Base-by-base conservation (phyloP, 169 alveolate genomes). In the Babesia sp. region DNA sequence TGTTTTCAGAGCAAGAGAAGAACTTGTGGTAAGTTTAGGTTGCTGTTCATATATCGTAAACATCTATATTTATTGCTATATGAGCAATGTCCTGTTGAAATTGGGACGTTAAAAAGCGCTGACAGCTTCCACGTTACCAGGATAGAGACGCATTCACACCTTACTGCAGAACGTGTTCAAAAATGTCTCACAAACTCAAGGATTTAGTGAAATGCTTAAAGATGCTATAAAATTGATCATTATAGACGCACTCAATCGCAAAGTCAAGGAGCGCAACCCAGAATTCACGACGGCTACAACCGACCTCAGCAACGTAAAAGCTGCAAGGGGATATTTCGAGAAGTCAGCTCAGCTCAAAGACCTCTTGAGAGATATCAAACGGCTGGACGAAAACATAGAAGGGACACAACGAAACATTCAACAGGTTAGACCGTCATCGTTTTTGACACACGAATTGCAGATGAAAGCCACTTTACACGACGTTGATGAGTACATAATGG, bases 241-340 rank as follows among this genome's bases (percentile, higher is more conserved):
- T 11, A 44, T 71, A 26, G 89, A 81, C 41, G 80, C 78, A 6
- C 53, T 81, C 8, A 81, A 72, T 20, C 81, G 87, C 58, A 79
- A 79, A 42, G 69, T 60, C 28, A 79, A 79, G 71, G 82, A 79
- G 22, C 53, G 59, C 55, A 68, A 79, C 55, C 54, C 45, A 11
- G 74, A 64, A 12, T 22, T 28, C 28, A 34, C 51, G 39, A 22
- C 61, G 2, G 6, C 61, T 6, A 50, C 59, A 3, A 33, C 51
- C 16, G 74, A 64, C 26, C 2, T 64, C 60, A 26, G 64, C 63
- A 64, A 64, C 28, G 74, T 64, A 9, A 50, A 64, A 7, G 61
- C 74, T 8, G 74, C 55, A 20, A 4, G 61, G n/a, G 74, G 74
- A 14, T 64, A 64, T 34, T 64, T 64, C 26, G 74, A 45, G 12